phyloP scores from a whole-genome alignment of 257 asterid genomes.

The Petunia secreta region DNA sequence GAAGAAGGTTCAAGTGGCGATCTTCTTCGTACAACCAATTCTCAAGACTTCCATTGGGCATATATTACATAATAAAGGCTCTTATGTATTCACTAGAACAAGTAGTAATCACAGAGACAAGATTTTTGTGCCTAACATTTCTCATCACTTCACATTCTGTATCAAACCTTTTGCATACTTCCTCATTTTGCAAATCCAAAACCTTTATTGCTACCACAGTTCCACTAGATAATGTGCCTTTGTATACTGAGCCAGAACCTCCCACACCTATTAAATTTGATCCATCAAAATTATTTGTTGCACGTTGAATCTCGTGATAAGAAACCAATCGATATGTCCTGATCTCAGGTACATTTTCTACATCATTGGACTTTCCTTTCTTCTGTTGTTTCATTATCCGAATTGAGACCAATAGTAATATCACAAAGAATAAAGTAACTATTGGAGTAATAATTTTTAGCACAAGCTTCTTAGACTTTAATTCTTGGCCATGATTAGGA shows the following conservation, averaged over 20 bases:
- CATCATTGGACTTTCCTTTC: constrained; percentile 18
- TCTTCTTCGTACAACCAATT: constrained; percentile 32
- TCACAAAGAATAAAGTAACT: constrained; percentile 19
- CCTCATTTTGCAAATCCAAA: constrained; percentile 30
- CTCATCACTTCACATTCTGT: constrained; percentile 39
- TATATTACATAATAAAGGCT: constrained; percentile 40
- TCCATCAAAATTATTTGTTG: constrained; percentile 40
- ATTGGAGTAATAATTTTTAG: constrained; percentile 30
- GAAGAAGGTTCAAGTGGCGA: constrained; percentile 22
- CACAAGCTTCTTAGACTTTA: neutral
- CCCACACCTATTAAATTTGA: constrained; percentile 40
- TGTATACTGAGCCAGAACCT: constrained; percentile 40
- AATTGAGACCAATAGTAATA: constrained; percentile 19
- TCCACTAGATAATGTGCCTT: constrained; percentile 28
- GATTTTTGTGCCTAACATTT: constrained; percentile 39
- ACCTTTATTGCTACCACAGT: constrained; percentile 38
- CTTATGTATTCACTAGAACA: constrained; percentile 33
- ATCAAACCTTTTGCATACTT: constrained; percentile 36
- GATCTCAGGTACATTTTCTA: constrained; percentile 20
- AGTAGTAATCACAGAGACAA: constrained; percentile 39
- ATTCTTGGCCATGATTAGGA: constrained; percentile 10
- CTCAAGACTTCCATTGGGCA: constrained; percentile 44
- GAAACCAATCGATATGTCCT: constrained; percentile 24
- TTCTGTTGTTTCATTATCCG: constrained; percentile 29
- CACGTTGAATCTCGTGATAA: constrained; percentile 34